Base-by-base conservation (phyloP, 495 filamentous ascomycete species). In the Aspergillus hancockii region DNA sequence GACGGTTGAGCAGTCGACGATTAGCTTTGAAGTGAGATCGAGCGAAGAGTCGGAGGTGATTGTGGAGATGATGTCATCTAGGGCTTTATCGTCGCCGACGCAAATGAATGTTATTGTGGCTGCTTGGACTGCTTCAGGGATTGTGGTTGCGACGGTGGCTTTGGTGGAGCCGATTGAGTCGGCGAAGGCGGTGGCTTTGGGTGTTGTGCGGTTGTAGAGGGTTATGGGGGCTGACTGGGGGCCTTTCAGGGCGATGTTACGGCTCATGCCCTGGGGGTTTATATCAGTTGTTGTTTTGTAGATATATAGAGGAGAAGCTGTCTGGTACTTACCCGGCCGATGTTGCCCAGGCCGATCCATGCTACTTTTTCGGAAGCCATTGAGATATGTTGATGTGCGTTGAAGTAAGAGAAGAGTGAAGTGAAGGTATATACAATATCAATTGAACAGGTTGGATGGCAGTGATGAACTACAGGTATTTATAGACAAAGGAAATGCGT, bases 301-400 rank as follows among this genome's bases (percentile, higher is more conserved):
- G 57, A 70, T 64, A 66, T 34, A 38, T 32, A 31, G 25, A 50
- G 25, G 52, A 41, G 30, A 32, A 46, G 45, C 54, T 40, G 47
- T 46, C 9, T 3, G 50, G 28, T 38, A 78, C 85, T 77, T 79
- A 92, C 91, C 58, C 89, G 80, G 60, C 92, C 92, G 83, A 96
- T 96, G 71, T 97, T 97, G 9, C 92, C 92, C 54, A 97, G 79
- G 52, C 92, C 92, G 55, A 96, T 89, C 87, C 88, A 96, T 66
- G 92, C 78, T 16, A 78, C 66, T 23, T 59, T 63, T 66, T 63
- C 59, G 6, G 45, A 52, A 9, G 67, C 62, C 67, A 70, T 70
- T 47, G 36, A 55, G 46, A 25, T 56, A 19, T 36, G 12, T 28
- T 21, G 7, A 28, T 25, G 16, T 57, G 40, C n/a, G 43, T 8